phyloP scores from a whole-genome alignment of 2,329 filamentous ascomycete species.

The Amylocarpus encephaloides region DNA sequence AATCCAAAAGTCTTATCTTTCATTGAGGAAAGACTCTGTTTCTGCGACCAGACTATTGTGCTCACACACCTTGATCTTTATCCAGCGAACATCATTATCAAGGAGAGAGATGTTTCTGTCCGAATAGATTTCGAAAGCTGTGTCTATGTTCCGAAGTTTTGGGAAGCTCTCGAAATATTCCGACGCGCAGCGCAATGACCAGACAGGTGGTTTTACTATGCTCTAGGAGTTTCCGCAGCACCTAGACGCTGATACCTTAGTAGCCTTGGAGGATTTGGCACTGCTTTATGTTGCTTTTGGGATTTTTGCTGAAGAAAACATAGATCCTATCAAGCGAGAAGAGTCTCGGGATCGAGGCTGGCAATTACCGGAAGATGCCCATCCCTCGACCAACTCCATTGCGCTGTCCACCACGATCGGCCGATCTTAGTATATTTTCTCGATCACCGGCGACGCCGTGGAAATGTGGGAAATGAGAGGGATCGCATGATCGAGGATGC shows the following conservation, averaged over 20 bases:
- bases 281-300: background rate
- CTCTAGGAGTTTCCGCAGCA: background rate
- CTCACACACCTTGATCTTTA: background rate
- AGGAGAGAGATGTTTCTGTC: background rate
- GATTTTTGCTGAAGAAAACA: too few relatives aligned
- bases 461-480: too few relatives aligned
- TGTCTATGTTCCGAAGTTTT: slow-evolving; percentile 2
- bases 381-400: too few relatives aligned
- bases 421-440: too few relatives aligned
- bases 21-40: background rate
- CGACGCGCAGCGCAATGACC: background rate
- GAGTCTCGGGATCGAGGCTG: too few relatives aligned
- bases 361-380: too few relatives aligned
- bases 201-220: background rate
- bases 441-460: too few relatives aligned
- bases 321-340: too few relatives aligned
- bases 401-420: too few relatives aligned
- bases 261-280: background rate
- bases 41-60: background rate
- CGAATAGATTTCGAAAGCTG: background rate
- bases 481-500: too few relatives aligned
- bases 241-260: background rate
- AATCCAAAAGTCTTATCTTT: background rate
- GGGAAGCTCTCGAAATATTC: background rate
- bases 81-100: background rate